Conservation (phyloP, 805 yeast genomes). For the Jamesozyma lodderae region DNA sequence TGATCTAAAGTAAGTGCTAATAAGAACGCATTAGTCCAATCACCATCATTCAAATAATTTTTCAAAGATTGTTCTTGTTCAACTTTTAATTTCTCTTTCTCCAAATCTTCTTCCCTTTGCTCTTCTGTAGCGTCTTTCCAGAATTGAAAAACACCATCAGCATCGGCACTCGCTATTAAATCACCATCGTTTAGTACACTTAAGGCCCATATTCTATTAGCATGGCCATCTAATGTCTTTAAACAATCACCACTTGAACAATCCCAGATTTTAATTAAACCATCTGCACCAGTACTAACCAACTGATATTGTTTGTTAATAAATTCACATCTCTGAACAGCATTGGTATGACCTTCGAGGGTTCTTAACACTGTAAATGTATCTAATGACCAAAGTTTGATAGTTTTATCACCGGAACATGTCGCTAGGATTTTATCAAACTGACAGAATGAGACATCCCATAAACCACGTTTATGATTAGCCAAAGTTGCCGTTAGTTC, state of each 20-base stretch:
- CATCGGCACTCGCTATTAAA: conserved; percentile 78
- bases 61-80: conserved; percentile 85
- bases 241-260: conserved; percentile 63
- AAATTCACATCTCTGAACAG: conserved; percentile 76
- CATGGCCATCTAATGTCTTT: conserved; percentile 85
- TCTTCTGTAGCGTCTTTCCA: conserved; percentile 89
- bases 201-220: conserved; percentile 90
- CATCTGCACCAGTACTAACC: conserved; percentile 82
- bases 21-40: conserved; percentile 84
- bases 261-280: conserved; percentile 89
- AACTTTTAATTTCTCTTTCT: conserved; percentile 45
- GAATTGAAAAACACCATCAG: conserved; percentile 82
- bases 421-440: conserved; percentile 72
- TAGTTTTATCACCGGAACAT: conserved; percentile 87
- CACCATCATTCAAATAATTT: conserved; percentile 59
- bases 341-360: conserved; percentile 89
- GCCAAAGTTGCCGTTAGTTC: conserved; percentile 75
- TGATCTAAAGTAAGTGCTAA: conserved; percentile 82
- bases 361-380: conserved; percentile 72
- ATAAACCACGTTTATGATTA: conserved; percentile 91
- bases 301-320: conserved; percentile 59
- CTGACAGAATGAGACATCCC: conserved; percentile 81
- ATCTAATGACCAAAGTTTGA: conserved; percentile 77
- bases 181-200: conserved; percentile 58
- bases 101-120: conserved; percentile 41